Evolutionary conservation across 23 red algal species (phyloP), one percentile per base, ranked within the genome.

Genomic region (Porphyridium purpureum): DNA sequence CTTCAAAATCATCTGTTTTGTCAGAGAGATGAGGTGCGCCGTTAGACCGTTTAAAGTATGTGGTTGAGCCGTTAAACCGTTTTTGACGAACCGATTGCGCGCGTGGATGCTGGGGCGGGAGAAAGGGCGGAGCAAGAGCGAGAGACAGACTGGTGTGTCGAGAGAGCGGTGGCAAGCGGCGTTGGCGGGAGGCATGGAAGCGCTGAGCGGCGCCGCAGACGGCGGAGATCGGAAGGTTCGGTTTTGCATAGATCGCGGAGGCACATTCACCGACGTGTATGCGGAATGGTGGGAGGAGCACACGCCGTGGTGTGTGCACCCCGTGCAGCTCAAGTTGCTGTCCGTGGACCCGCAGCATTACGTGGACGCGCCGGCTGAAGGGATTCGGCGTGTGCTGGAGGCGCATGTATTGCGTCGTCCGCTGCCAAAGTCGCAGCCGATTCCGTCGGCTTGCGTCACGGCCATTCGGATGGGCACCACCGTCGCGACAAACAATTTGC

Each of bases 401-500:
- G 15, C 31, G 1, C 30, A 49, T 27, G 17, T 17, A 11, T 11
- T 11, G 11, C n/a, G n/a, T n/a, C 25, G 60, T 27, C 29, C 52
- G 33, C 60, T 41, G 5, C 60, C 60, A 17, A 55, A 42, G 30
- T 36, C 27, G 2, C 29, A 73, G 1, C 84, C 67, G 5, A 26
- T 93, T 7, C 49, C 69, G 19, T 70, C 67, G 4, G 52, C 62
- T 20, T 53, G 78, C 21, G 75, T 98, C 41, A 56, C 80, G 66
- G 80, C 26, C 49, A 86, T 98, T 54, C 80, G 90, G 26, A 98
- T 98, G 90, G 90, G 80, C 2, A 98, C 90, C 11, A 98, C 90
- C 1, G 71, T 98, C 42, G 90, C 90, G 7, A 98, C 90, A 15
- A 98, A 98, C 30, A 80, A 78, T 35, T 63, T 98, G 19, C 66